Evolutionary conservation across 208 protist genomes (phyloP).

Genomic region (Leishmania arabica): DNA sequence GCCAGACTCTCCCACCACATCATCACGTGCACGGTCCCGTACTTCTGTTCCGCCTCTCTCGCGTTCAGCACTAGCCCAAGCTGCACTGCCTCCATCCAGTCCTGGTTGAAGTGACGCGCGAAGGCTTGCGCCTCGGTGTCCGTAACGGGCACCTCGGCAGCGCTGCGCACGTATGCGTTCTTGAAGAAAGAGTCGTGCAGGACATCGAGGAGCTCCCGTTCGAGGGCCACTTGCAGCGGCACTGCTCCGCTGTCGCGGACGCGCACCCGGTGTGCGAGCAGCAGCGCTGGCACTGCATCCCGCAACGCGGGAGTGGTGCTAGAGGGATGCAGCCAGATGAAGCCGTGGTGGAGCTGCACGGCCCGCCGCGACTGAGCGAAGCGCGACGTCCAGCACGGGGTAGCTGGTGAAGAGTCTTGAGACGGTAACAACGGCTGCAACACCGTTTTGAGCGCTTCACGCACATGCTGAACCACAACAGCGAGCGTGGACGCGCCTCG

Average conservation of each 20-base stretch:
- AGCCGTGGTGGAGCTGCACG: conserved; percentile 63
- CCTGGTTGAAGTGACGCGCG: conserved; percentile 52
- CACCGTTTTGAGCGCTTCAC: conserved; percentile 11
- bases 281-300: conserved; percentile 39
- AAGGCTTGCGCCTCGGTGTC: conserved; percentile 52
- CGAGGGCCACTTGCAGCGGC: conserved; percentile 44
- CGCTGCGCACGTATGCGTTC: conserved; percentile 60
- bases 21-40: conserved; percentile 43
- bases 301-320: conserved; percentile 45
- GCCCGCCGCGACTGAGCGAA: conserved; percentile 24
- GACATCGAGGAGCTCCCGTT: conserved; percentile 56
- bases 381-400: conserved; percentile 15
- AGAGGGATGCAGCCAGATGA: conserved; percentile 84
- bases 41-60: conserved; percentile 46
- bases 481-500: conserved; percentile 10
- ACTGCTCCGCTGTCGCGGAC: conserved; percentile 54
- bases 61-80: conserved; percentile 77
- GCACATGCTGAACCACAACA: conserved; percentile 22
- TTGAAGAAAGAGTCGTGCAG: conserved; percentile 61
- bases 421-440: neutral
- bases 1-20: conserved; percentile 48
- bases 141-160: conserved; percentile 56
- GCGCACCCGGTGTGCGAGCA: conserved; percentile 49
- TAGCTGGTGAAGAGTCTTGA: neutral
- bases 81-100: conserved; percentile 67